Percentiles rank a stretch among this genome's conserved stretches.
These are phyloP conservation scores for Chloris gayana DNA, from an alignment of 176 grass and related monocot genomes.

Conservation along the genomic window DNA sequence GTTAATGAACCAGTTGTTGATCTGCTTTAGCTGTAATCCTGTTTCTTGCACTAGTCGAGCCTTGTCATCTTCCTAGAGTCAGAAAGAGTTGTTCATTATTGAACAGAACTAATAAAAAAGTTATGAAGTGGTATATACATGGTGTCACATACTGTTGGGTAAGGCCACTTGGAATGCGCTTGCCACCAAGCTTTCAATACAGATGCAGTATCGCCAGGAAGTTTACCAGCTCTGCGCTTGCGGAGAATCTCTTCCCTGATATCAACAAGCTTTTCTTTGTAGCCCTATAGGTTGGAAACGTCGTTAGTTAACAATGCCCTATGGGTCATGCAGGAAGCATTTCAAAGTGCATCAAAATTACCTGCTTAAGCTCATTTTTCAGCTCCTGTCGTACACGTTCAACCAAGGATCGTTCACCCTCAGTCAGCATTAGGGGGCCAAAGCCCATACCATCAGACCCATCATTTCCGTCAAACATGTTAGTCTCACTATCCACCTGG, in stretches of 20 bases:
- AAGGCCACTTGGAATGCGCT: slow-evolving; percentile 97
- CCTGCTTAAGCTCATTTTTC: slow-evolving; percentile 96
- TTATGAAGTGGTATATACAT: background rate
- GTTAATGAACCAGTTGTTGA: slow-evolving; percentile 99
- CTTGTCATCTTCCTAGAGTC: slow-evolving; percentile 89
- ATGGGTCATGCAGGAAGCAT: background rate
- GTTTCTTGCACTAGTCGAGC: slow-evolving; percentile 89
- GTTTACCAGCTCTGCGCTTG: slow-evolving; percentile 95
- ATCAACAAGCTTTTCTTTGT: slow-evolving; percentile 97
- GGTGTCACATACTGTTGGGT: slow-evolving; percentile 75
- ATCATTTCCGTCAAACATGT: slow-evolving; percentile 77
- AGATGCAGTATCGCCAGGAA: slow-evolving; percentile 88
- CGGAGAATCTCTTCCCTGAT: slow-evolving; percentile 98
- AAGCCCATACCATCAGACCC: slow-evolving; percentile 86
- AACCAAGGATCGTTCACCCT: slow-evolving; percentile 92
- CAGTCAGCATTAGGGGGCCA: slow-evolving; percentile 86
- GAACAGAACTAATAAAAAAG: slow-evolving; percentile 19
- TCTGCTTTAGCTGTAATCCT: slow-evolving; percentile 95
- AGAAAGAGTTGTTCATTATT: background rate
- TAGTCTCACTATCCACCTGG: slow-evolving; percentile 80
- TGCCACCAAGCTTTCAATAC: slow-evolving; percentile 96
- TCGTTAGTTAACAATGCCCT: slow-evolving; percentile 19
- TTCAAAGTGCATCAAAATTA: slow-evolving; percentile 14
- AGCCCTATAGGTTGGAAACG: slow-evolving; percentile 56
- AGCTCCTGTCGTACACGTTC: slow-evolving; percentile 90